These are phyloP conservation scores for Globisporangium megalacanthum DNA, from an alignment of 352 stramenopile species.

Conservation along the genomic window DNA sequence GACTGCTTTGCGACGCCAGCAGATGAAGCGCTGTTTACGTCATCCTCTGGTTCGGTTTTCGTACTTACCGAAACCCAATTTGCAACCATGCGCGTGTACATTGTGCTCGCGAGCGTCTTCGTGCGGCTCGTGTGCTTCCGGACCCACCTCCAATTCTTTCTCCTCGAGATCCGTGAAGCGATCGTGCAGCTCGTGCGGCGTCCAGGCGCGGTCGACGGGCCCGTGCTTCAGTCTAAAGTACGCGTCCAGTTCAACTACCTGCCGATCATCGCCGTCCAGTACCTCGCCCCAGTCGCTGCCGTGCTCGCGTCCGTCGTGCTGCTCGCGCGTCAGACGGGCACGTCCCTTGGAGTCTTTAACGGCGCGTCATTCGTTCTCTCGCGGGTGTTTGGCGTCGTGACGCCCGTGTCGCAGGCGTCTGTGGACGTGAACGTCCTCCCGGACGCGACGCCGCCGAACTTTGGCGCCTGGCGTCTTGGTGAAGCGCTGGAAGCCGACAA, in stretches of 20 bases:
- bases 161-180: slow-evolving; percentile 67
- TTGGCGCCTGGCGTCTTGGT: slow-evolving; percentile 54
- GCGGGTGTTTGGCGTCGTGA: slow-evolving; percentile 12
- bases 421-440: slow-evolving; percentile 22
- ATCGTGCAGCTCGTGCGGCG: slow-evolving; percentile 54
- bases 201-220: slow-evolving; percentile 46
- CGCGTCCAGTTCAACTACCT: slow-evolving; percentile 81
- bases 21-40: slow-evolving; percentile 18
- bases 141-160: slow-evolving; percentile 63
- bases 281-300: slow-evolving; percentile 48
- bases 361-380: slow-evolving; percentile 20
- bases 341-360: slow-evolving; percentile 39
- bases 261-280: slow-evolving; percentile 74
- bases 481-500: slow-evolving; percentile 39
- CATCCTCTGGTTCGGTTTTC: slow-evolving; percentile 3
- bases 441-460: slow-evolving; percentile 27
- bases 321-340: slow-evolving; percentile 48
- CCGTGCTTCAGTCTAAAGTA: slow-evolving; percentile 59
- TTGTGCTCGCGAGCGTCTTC: slow-evolving; percentile 40
- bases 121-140: slow-evolving; percentile 57
- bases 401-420: slow-evolving; percentile 8
- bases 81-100: slow-evolving; percentile 39
- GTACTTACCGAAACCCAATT: slow-evolving; percentile 51
- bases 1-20: slow-evolving; percentile 45
- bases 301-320: slow-evolving; percentile 42